Evolutionary conservation across 495 filamentous ascomycete species (phyloP).

Genomic region (Neurospora africana): DNA sequence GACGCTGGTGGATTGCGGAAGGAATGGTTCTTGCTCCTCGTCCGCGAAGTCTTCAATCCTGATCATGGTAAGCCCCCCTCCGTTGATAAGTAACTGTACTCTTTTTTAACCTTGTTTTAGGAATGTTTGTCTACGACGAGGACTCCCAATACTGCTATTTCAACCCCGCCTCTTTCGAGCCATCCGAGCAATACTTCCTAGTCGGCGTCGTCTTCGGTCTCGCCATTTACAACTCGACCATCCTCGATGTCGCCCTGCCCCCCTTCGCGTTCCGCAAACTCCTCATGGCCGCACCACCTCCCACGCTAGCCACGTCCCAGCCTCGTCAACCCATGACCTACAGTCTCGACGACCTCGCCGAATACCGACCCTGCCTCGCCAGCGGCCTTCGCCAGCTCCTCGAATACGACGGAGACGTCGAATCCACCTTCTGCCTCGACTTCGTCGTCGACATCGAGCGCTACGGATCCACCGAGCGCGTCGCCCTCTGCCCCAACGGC

Average conservation of each 20-base stretch:
- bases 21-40: constrained; percentile 90
- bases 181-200: constrained; percentile 86
- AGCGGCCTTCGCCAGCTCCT: constrained; percentile 65
- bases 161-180: constrained; percentile 84
- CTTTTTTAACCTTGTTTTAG: constrained; percentile 28
- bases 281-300: constrained; percentile 56
- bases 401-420: constrained; percentile 77
- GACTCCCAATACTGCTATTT: constrained; percentile 93
- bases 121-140: constrained; percentile 89
- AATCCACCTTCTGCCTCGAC: constrained; percentile 70
- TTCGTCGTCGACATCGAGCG: constrained; percentile 71
- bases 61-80: constrained; percentile 58
- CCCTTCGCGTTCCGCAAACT: constrained; percentile 92
- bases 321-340: constrained; percentile 55
- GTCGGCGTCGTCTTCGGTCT: constrained; percentile 83
- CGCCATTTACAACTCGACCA: constrained; percentile 94
- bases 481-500: constrained; percentile 68
- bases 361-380: constrained; percentile 71
- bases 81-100: not conserved
- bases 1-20: constrained; percentile 88
- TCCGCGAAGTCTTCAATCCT: constrained; percentile 86
- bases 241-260: constrained; percentile 81
- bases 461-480: constrained; percentile 56
- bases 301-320: constrained; percentile 41
- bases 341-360: constrained; percentile 74